A percentile compares a stretch with the other conserved stretches of the same genome.
Conservation (phyloP, 345 rosid species). For the Toxicodendron radicans region DNA sequence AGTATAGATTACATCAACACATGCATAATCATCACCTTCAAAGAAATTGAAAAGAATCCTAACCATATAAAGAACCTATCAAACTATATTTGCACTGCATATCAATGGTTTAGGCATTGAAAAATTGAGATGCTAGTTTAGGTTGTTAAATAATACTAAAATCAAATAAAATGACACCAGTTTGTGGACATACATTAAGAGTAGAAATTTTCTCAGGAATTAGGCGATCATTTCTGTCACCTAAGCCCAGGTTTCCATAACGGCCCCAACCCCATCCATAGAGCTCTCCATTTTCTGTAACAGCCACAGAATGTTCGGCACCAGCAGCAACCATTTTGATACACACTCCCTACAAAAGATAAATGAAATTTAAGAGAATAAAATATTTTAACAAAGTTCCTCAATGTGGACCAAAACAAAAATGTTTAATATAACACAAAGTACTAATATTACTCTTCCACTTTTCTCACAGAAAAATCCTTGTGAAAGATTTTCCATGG, state of each 20-base stretch:
- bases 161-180: constrained; percentile 18
- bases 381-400: constrained; percentile 3
- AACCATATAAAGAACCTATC: background rate
- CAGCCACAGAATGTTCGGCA: constrained; percentile 97
- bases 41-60: background rate
- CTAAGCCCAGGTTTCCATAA: constrained; percentile 95
- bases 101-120: background rate
- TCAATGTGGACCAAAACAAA: background rate
- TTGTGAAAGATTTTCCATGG: too few species aligned
- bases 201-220: constrained; percentile 79
- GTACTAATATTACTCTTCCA: background rate
- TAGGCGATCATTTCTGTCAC: constrained; percentile 88
- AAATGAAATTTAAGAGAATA: constrained; percentile 25
- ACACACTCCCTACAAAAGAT: constrained; percentile 57
- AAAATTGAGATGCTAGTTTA: constrained; percentile 13
- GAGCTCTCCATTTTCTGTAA: constrained; percentile 86
- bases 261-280: constrained; percentile 99
- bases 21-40: background rate
- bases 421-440: background rate
- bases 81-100: background rate
- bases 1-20: background rate
- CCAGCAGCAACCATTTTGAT: constrained; percentile 95
- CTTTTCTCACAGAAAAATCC: background rate
- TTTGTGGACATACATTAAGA: constrained; percentile 50
- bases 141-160: constrained; percentile 2